Percentiles rank a stretch among this genome's conserved stretches.
Evolutionary conservation across 2,329 filamentous ascomycete species (phyloP).

Genomic region (Fusarium sublunatum): DNA sequence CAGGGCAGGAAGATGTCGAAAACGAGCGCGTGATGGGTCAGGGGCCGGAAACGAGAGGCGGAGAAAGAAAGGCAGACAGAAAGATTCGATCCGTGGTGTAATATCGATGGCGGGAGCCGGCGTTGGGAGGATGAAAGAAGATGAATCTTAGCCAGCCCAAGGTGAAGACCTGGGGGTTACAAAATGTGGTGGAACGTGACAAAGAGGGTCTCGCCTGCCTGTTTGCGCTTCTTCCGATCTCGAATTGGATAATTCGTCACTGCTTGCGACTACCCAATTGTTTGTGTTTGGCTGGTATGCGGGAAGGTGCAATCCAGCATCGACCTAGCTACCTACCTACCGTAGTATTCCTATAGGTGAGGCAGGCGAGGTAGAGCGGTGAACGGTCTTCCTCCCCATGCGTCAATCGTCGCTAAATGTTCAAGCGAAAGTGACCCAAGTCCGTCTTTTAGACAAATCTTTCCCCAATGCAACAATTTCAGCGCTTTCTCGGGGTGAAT

Average conservation of each 20-base stretch:
- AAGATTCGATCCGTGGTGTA: slow-evolving; percentile 10
- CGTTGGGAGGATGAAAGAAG: slow-evolving; percentile 26
- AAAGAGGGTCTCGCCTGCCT: slow-evolving; percentile 28
- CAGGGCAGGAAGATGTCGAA: slow-evolving; percentile 2
- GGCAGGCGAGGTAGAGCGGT: slow-evolving; percentile 7
- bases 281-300: slow-evolving; percentile 15
- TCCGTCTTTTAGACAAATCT: slow-evolving; percentile 4
- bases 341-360: not conserved
- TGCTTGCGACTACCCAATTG: slow-evolving; percentile 13
- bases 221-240: slow-evolving; percentile 25
- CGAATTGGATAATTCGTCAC: slow-evolving; percentile 6
- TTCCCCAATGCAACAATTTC: not conserved
- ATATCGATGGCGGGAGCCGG: slow-evolving; percentile 29
- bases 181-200: slow-evolving; percentile 40
- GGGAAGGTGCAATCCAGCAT: slow-evolving; percentile 28
- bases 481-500: slow-evolving; percentile 11
- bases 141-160: slow-evolving; percentile 17
- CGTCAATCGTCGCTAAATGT: slow-evolving; percentile 4
- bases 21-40: slow-evolving; percentile 1
- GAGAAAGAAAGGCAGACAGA: not conserved
- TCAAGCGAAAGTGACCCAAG: slow-evolving; percentile 4
- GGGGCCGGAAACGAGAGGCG: not conserved
- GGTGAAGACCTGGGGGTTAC: slow-evolving; percentile 27
- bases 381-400: slow-evolving; percentile 15
- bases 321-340: not conserved